These are phyloP conservation scores for Boeremia exigua DNA, from an alignment of 2,329 filamentous ascomycete species.

Conservation along the genomic window DNA sequence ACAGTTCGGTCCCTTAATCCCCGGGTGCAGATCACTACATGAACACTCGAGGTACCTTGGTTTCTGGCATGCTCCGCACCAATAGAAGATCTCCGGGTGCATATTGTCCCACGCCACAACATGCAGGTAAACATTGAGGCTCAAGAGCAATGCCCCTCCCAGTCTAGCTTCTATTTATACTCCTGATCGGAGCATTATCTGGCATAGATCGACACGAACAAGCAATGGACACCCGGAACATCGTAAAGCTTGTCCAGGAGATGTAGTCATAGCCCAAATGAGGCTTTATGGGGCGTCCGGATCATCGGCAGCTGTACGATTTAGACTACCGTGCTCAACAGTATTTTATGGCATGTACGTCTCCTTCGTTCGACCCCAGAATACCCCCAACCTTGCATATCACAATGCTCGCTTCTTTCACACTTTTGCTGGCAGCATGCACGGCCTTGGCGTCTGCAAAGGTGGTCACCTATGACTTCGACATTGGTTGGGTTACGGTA, in stretches of 20 bases:
- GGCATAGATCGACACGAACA: slow-evolving; percentile 3
- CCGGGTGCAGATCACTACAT: slow-evolving; percentile 11
- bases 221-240: slow-evolving; percentile 1
- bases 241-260: neutral
- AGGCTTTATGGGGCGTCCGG: neutral
- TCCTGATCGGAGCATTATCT: neutral
- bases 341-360: neutral
- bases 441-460: slow-evolving; percentile 28
- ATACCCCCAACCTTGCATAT: neutral
- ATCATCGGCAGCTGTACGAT: neutral
- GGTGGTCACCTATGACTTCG: slow-evolving; percentile 57
- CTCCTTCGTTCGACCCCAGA: neutral
- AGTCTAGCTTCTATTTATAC: neutral
- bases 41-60: neutral
- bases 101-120: neutral
- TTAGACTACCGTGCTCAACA: neutral
- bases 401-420: slow-evolving; percentile 16
- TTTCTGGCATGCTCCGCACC: neutral
- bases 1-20: slow-evolving; percentile 1
- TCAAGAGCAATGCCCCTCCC: neutral
- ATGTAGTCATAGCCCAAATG: slow-evolving; percentile 1
- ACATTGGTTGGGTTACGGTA: slow-evolving; percentile 58
- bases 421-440: slow-evolving; percentile 5
- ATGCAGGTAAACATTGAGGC: slow-evolving; percentile 10
- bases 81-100: neutral